Evolutionary conservation across 495 filamentous ascomycete genomes (phyloP), one percentile per base, ranked within the genome.

Genomic region (Haplographium delicatum): DNA sequence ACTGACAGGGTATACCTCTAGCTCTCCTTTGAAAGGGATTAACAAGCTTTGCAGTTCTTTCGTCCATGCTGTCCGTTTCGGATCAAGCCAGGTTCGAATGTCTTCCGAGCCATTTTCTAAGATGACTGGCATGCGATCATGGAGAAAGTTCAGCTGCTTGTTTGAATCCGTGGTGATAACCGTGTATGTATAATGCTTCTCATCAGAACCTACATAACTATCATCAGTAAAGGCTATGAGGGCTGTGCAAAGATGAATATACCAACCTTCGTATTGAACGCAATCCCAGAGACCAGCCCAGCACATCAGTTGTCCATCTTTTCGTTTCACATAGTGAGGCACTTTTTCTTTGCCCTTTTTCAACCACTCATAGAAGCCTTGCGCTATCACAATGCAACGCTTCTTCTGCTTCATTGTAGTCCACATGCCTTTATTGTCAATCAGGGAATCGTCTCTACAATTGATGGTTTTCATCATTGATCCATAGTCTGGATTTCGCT

Each of bases 331-430:
- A 62, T 76, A 97, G 65, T 96, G 81, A 31, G 93, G 93, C 0
- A 90, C 68, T 66, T 83, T 88, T 53, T 88, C 82, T 57, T 88
- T 91, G 0, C 80, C 81, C 59, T 88, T 88, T 65, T 93, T 89
- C 44, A 93, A 66, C 93, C 93, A 98, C 65, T 98, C 93, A 65
- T 91, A 98, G 67, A 96, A 98, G 2, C 93, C 93, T 66, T 96
- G 83, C 11, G 85, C 88, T 3, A 91, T 56, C 2, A 98, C 81
- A 34, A 96, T 71, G 62, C 93, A 98, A 20, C 93, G 75, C 64
- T 96, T 95, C 58, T 72, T 79, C 41, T 81, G 75, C 65, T 95
- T 96, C 86, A 97, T 95, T 11, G 74, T 78, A 22, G 77, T 84
- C 93, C 93, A 98, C 82, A 96, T 88, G 10, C 90, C 89, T 2